Evolutionary conservation across 1,284 basidiomycete genomes (phyloP), one percentile per base, ranked within the genome.

Genomic region (Lignosus rhinocerotis): DNA sequence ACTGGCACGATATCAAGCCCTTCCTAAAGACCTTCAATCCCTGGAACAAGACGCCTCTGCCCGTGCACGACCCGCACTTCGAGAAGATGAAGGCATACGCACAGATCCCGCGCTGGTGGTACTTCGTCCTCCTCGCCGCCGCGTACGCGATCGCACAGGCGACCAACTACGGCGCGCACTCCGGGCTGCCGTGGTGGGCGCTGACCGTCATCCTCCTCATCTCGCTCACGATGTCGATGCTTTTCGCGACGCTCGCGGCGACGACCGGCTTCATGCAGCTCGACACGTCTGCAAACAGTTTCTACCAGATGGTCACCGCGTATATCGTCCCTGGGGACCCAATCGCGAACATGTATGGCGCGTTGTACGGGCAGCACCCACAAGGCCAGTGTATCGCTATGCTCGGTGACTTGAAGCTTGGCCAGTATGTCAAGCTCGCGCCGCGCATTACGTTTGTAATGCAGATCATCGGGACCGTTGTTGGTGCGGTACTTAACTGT

Each of bases 31-130:
- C 71, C 25, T 65, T 72, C 53, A 70, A 71, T 63, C 71, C 71
- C 4, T 70, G 70, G 70, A 69, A 70, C 66, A 65, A 65, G 57
- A 56, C 56, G 8, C 57, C 61, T 3, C 51, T 66, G 19, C 62
- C 63, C 21, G 64, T 72, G 6, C 67, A 72, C 63, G 71, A 72
- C 51, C 57, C 61, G 25, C 81, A 84, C 67, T 75, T 78, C 33
- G 73, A 76, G 60, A 83, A 85, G 73, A 86, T 87, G 83, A 82
- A 83, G 72, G 69, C 76, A 10, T 87, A 86, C 72, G 73, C 74
- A 49, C 81, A 82, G 59, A 82, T 84, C 4, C 84, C 84, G 4
- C 79, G 80, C 72, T 85, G 81, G 80, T 86, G 85, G 84, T 88
- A 85, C 70, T 67, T 78, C 25, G 62, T 72, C 16, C 72, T 81